Evolutionary conservation across 1,139 yeast species (phyloP), one percentile per base, ranked within the genome.

Genomic region (Trichomonascaceae sp.): DNA sequence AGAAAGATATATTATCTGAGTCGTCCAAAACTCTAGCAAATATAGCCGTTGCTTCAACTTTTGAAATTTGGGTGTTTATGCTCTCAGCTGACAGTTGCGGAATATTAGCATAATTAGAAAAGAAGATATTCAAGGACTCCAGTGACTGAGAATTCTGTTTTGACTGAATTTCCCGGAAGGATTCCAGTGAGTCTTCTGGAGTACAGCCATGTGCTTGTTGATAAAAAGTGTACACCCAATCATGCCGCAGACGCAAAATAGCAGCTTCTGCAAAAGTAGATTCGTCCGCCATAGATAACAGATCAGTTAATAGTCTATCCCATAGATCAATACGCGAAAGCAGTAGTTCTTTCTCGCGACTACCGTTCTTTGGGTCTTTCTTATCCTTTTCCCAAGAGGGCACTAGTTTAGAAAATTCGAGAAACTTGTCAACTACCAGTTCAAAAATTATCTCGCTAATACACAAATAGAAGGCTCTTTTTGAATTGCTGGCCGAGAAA

Each of bases 61-160:
- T 85, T 1, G 89, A 83, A 17, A 84, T 72, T 61, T 88, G 91
- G 1, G 81, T 74, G 45, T 75, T 76, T 3, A 88, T 76, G 10
- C 81, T 76, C 1, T 74, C 72, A 3, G 70, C 53, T 44, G 79
- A 82, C 2, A 91, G 70, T 0, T 75, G 73, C 2, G 90, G 84
- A n/a, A 93, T 79, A 55, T 78, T 73, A 2, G 76, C 49, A 51
- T 64, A 65, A 56, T 70, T 69, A 43, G 60, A 46, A 59, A 62
- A 70, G 52, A 22, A 19, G n/a, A 48, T 48, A 3, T 39, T 44
- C 17, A 24, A 18, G 27, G 38, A n/a, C 10, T 48, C n/a, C 3
- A 39, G 61, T 1, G 36, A 36, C 53, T 55, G 13, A 44, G 58
- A 47, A 59, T 64, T 57, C 20, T 61, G 51, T 18, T 51, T 50